phyloP scores from a whole-genome alignment of 2,329 filamentous ascomycete species.

The Chaetoscypha palmicola region DNA sequence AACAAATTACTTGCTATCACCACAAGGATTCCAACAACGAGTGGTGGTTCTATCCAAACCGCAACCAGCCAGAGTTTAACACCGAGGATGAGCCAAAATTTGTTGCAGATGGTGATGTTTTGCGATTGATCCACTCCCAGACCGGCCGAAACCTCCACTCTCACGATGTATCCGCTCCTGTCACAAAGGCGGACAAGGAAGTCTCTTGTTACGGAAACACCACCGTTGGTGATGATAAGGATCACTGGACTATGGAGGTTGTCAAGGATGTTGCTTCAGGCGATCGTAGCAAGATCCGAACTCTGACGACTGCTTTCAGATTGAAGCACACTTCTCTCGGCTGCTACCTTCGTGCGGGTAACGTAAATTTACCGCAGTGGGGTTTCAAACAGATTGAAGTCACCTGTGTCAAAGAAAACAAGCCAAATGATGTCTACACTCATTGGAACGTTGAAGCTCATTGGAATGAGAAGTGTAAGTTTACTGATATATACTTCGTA shows the following conservation, averaged over 20 bases:
- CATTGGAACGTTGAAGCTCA: slow-evolving; percentile 99
- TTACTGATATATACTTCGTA: not conserved
- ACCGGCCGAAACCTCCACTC: slow-evolving; percentile 97
- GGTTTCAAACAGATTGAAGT: slow-evolving; percentile 99
- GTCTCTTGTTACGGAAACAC: slow-evolving; percentile 95
- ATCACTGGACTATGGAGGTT: slow-evolving; percentile 93
- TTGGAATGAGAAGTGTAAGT: slow-evolving; percentile 84
- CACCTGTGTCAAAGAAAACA: slow-evolving; percentile 88
- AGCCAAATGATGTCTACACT: slow-evolving; percentile 85
- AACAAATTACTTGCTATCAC: slow-evolving; percentile 98
- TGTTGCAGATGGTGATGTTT: slow-evolving; percentile 66
- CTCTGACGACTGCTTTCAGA: slow-evolving; percentile 87
- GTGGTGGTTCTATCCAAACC: slow-evolving; percentile 98
- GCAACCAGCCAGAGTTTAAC: slow-evolving; percentile 66
- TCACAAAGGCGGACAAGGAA: slow-evolving; percentile 85
- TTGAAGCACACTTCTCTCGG: slow-evolving; percentile 74
- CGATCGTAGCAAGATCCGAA: slow-evolving; percentile 79
- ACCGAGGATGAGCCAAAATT: slow-evolving; percentile 63
- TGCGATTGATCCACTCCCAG: slow-evolving; percentile 88
- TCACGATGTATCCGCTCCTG: slow-evolving; percentile 78
- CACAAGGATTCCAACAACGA: slow-evolving; percentile 99
- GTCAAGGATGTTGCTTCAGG: slow-evolving; percentile 73
- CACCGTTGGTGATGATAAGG: slow-evolving; percentile 93
- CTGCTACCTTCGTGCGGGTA: slow-evolving; percentile 92
- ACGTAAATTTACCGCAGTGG: slow-evolving; percentile 96